A percentile compares a stretch with the other conserved stretches of the same genome.
phyloP scores from a whole-genome alignment of 2,329 filamentous ascomycete species.

The Didymellaceae sp. region DNA sequence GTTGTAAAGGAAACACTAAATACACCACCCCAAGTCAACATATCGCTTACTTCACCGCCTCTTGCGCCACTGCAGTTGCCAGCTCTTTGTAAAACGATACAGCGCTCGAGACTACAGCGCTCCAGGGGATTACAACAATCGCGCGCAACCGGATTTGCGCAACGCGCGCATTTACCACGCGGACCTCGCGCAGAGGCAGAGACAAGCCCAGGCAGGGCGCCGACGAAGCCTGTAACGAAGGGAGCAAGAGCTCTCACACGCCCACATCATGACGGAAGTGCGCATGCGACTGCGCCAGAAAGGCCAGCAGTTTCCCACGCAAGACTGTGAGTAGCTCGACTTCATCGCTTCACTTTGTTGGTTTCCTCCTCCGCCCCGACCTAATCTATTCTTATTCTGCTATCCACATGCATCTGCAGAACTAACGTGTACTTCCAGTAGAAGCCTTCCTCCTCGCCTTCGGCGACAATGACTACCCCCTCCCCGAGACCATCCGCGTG shows the following conservation, averaged over 20 bases:
- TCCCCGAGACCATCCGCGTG: slow-evolving; percentile 82
- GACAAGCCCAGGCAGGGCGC: too few species aligned
- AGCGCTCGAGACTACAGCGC: too few species aligned
- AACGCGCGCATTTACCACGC: neutral
- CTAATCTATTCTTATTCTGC: neutral
- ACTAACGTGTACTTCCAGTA: too few species aligned
- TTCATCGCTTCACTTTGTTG: neutral
- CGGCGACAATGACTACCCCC: slow-evolving; percentile 77
- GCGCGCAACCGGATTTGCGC: slow-evolving; percentile 1
- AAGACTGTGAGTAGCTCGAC: slow-evolving; percentile 46
- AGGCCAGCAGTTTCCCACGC: slow-evolving; percentile 54
- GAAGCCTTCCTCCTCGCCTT: slow-evolving; percentile 78
- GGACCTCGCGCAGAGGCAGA: neutral
- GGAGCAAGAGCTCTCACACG: neutral
- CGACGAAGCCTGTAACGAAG: too few species aligned
- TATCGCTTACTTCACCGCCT: neutral
- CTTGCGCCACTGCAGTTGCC: too few species aligned
- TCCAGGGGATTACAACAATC: neutral
- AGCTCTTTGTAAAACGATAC: too few species aligned
- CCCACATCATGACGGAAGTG: slow-evolving; percentile 54
- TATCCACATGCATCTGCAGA: neutral
- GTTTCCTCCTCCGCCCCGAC: neutral
- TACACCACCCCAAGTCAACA: neutral
- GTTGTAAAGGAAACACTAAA: slow-evolving; percentile 3
- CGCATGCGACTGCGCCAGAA: slow-evolving; percentile 57